These are phyloP conservation scores for Fusarium caatingaense DNA, from an alignment of 2,329 filamentous ascomycete species.

Conservation along the genomic window DNA sequence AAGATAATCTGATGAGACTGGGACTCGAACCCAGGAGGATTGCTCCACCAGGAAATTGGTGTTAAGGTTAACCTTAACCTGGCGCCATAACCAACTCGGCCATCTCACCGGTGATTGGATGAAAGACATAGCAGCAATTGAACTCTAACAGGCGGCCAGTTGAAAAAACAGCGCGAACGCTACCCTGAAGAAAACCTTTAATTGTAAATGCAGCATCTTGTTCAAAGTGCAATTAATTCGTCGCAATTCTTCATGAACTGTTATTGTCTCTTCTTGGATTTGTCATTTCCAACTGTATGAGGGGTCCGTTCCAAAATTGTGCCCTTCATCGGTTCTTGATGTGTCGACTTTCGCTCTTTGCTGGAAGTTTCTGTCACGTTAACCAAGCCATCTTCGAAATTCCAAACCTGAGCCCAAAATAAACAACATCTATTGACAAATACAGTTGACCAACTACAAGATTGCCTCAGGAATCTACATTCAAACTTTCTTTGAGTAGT, in stretches of 20 bases:
- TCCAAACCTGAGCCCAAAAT: no score
- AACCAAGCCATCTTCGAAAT: no score
- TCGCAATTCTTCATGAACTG: background rate
- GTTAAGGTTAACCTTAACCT: slow-evolving; percentile 33
- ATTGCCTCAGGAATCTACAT: no score
- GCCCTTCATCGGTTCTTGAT: no score
- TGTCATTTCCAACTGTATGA: background rate
- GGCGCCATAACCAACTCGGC: slow-evolving; percentile 34
- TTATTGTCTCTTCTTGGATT: accelerated
- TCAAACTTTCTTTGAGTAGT: background rate
- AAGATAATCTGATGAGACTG: slow-evolving; percentile 23
- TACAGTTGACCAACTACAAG: no score
- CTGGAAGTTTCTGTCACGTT: no score
- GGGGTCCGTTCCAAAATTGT: accelerated
- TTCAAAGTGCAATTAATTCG: background rate
- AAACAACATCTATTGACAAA: no score
- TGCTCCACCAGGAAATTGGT: slow-evolving; percentile 32
- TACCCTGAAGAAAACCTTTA: background rate
- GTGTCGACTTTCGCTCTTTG: no score
- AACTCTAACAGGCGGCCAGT: background rate
- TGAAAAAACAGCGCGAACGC: background rate
- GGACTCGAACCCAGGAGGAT: slow-evolving; percentile 33
- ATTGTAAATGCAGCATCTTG: background rate
- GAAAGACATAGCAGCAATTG: accelerated
- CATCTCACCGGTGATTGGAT: slow-evolving; percentile 31